Evolutionary conservation across 108 stramenopile species (phyloP).

Genomic region (Nannochloropsis oceanica): DNA sequence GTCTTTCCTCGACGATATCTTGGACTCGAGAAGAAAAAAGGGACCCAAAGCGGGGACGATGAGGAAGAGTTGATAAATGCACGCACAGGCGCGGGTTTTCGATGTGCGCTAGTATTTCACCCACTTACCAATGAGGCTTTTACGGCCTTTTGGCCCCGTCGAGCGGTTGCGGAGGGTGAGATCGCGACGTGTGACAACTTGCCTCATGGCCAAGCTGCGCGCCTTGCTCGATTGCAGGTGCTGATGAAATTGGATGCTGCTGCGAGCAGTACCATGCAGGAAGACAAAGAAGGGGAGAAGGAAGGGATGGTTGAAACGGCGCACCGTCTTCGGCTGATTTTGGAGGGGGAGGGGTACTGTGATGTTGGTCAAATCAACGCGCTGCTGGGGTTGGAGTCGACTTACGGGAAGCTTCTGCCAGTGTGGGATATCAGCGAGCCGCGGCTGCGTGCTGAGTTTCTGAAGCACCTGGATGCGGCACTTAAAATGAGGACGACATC

Average conservation of each 20-base stretch:
- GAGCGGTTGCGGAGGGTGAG: not conserved
- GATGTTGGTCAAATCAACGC: not conserved
- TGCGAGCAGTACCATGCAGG: not conserved
- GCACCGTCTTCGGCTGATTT: not conserved
- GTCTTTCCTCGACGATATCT: not conserved
- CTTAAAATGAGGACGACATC: not conserved
- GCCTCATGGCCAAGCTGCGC: not conserved
- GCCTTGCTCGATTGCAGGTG: not conserved
- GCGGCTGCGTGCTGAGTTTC: not conserved
- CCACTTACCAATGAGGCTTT: not conserved
- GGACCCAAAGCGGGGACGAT: not conserved
- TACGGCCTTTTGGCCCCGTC: not conserved
- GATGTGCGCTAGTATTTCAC: not conserved
- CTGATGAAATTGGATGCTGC: not conserved
- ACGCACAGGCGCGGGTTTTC: not conserved
- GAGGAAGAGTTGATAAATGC: not conserved
- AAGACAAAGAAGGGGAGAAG: not conserved
- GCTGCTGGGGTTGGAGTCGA: not conserved
- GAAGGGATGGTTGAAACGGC: not conserved
- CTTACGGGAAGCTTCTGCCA: not conserved
- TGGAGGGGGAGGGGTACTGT: not conserved
- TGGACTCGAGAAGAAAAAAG: not conserved
- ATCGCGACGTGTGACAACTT: not conserved
- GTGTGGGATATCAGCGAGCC: not conserved
- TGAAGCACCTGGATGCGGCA: not conserved